Conservation (phyloP, 2,329 filamentous ascomycete species). For the Nigrograna mackinnonii region DNA sequence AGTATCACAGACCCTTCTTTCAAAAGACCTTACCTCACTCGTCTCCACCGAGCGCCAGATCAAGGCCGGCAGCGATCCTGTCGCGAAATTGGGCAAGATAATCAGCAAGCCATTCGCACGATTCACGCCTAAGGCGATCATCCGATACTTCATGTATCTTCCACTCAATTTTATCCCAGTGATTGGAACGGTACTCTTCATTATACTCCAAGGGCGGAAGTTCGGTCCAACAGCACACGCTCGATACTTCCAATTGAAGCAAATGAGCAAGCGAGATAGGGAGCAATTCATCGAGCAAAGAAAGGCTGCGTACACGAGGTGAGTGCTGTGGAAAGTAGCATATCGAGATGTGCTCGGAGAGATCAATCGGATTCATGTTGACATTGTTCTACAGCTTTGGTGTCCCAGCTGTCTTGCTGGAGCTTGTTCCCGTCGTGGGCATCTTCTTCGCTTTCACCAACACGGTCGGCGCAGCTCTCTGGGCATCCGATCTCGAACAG, state of each 20-base stretch:
- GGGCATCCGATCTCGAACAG: constrained; percentile 82
- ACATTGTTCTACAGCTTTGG: constrained; percentile 54
- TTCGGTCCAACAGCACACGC: constrained; percentile 58
- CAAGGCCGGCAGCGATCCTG: constrained; percentile 57
- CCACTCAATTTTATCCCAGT: constrained; percentile 93
- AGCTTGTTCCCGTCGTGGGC: constrained; percentile 81
- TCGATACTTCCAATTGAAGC: constrained; percentile 90
- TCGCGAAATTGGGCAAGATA: constrained; percentile 61
- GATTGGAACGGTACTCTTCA: constrained; percentile 80
- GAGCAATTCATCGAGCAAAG: constrained; percentile 72
- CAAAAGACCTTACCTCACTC: constrained; percentile 60
- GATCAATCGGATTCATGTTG: not conserved
- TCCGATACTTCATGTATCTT: constrained; percentile 82
- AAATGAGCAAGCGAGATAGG: constrained; percentile 69
- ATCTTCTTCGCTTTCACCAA: constrained; percentile 91
- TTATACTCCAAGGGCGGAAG: constrained; percentile 67
- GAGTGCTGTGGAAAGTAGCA: constrained; percentile 33
- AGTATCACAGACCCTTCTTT: constrained; percentile 50
- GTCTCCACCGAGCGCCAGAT: constrained; percentile 77
- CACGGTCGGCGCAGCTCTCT: constrained; percentile 88
- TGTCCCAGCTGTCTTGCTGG: constrained; percentile 78
- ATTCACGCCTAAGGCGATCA: constrained; percentile 61
- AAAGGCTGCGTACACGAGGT: constrained; percentile 80
- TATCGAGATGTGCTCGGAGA: not conserved
- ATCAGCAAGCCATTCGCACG: constrained; percentile 58